Evolutionary conservation across 768 basidiomycete genomes (phyloP).

Genomic region (Collybiopsis confluens): DNA sequence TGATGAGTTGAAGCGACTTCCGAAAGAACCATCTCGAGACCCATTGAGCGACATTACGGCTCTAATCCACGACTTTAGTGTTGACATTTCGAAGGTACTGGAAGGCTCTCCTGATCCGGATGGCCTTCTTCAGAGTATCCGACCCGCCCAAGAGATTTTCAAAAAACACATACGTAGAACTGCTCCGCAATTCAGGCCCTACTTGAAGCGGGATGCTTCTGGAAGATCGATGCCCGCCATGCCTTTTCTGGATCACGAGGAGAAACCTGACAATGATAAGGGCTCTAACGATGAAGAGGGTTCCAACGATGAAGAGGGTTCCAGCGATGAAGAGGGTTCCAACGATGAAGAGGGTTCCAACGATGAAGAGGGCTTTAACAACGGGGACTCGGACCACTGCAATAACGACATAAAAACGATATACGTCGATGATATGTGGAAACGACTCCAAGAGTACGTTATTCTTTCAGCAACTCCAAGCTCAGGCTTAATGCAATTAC

Average conservation of each 20-base stretch:
- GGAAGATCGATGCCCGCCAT: conserved; percentile 15
- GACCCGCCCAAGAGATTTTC: conserved; percentile 45
- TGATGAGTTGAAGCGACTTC: conserved; percentile 26
- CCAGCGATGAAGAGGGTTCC: too few species aligned
- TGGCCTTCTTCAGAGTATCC: conserved; percentile 55
- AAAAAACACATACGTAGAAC: conserved; percentile 43
- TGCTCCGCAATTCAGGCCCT: conserved; percentile 57
- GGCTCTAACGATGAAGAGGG: background rate
- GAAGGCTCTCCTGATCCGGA: conserved; percentile 48
- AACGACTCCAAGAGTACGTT: conserved; percentile 44
- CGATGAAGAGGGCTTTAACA: too few species aligned
- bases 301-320: background rate
- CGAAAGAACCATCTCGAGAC: conserved; percentile 50
- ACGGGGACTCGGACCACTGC: too few species aligned
- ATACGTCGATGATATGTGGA: conserved; percentile 50
- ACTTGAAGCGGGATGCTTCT: conserved; percentile 19
- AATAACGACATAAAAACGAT: conserved; percentile 22
- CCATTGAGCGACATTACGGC: conserved; percentile 53
- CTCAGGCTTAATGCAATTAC: background rate
- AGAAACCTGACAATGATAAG: too few species aligned
- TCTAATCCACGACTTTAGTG: conserved; percentile 42
- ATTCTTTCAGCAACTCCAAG: background rate
- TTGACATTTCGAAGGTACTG: conserved; percentile 39
- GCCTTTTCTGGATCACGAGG: conserved; percentile 39
- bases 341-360: too few species aligned